Evolutionary conservation across 371 early-diverging fungal species (phyloP), one percentile per base, ranked within the genome.

Genomic region (Lichtheimia corymbifera): DNA sequence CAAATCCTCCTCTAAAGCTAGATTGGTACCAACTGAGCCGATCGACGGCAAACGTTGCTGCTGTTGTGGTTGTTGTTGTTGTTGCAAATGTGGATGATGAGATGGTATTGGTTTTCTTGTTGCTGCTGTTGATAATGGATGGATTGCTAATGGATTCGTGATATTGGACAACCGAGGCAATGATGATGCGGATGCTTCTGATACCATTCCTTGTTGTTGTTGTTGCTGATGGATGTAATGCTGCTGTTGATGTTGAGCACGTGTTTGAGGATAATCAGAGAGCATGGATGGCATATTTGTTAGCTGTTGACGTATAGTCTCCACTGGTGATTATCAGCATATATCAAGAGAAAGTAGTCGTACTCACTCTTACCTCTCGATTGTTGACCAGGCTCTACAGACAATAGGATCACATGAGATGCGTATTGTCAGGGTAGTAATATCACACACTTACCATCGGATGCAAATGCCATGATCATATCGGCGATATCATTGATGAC

Each of bases 31-130:
- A 15, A 59, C 49, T 14, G 40, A 24, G 17, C 52, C 28, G 15
- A 59, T 59, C 6, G 59, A 51, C 13, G 59, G 59, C 4, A 59
- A 30, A 2, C 59, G 58, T 47, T n/a, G 22, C 15, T 18, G 58
- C 30, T n/a, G 22, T 25, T 18, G 55, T 22, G 44, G 55, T 20
- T 22, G 43, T 11, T 14, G 30, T 17, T 18, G 18, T 30, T 30
- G 54, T n/a, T 30, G 54, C 17, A 4, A 2, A 9, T 40, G 54
- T 15, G 18, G 20, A 20, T 22, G 54, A 5, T 9, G 42, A 14
- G 17, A 20, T 17, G 11, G 7, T 22, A 15, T 17, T 3, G 20
- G 9, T 5, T 24, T 52, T 28, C 52, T n/a, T 28, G 27, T 52
- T 52, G 24, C 27, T 13, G 12, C 4, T 50, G 20, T 5, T 50